Evolutionary conservation across 1,139 yeast genomes (phyloP).

Genomic region (Eremothecium gossypii): DNA sequence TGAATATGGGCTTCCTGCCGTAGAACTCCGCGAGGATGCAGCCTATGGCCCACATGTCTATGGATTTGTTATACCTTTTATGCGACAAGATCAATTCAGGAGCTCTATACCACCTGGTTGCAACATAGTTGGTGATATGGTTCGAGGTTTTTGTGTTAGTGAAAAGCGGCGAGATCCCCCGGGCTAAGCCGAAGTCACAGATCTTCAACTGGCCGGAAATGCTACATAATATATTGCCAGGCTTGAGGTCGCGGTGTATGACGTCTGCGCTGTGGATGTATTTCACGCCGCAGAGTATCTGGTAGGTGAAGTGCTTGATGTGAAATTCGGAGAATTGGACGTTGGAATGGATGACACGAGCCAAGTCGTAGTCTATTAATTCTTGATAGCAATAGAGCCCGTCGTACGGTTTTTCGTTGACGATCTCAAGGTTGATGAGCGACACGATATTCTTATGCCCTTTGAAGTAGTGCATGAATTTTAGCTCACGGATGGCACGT

Average conservation of each 20-base stretch:
- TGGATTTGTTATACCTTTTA: slow-evolving; percentile 44
- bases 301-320: slow-evolving; percentile 66
- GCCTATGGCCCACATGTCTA: slow-evolving; percentile 77
- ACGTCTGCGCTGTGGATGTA: slow-evolving; percentile 82
- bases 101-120: slow-evolving; percentile 93
- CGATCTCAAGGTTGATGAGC: slow-evolving; percentile 64
- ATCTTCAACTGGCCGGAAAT: slow-evolving; percentile 63
- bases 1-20: slow-evolving; percentile 63
- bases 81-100: slow-evolving; percentile 75
- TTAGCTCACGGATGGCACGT: slow-evolving; percentile 71
- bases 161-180: slow-evolving; percentile 51
- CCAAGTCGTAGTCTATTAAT: slow-evolving; percentile 69
- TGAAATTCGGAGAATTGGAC: slow-evolving; percentile 80
- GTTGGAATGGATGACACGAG: slow-evolving; percentile 65
- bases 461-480: slow-evolving; percentile 64
- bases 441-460: slow-evolving; percentile 77
- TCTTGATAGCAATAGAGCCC: slow-evolving; percentile 85
- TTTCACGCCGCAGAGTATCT: slow-evolving; percentile 68
- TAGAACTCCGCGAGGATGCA: slow-evolving; percentile 71
- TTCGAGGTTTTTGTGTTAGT: slow-evolving; percentile 23
- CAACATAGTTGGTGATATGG: slow-evolving; percentile 76
- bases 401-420: slow-evolving; percentile 56
- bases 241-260: slow-evolving; percentile 78
- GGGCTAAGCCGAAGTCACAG: slow-evolving; percentile 83
- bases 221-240: slow-evolving; percentile 74